Evolutionary conservation across 306 rosid genomes (phyloP), one percentile per base, ranked within the genome.

Genomic region (Lathyrus aphaca): DNA sequence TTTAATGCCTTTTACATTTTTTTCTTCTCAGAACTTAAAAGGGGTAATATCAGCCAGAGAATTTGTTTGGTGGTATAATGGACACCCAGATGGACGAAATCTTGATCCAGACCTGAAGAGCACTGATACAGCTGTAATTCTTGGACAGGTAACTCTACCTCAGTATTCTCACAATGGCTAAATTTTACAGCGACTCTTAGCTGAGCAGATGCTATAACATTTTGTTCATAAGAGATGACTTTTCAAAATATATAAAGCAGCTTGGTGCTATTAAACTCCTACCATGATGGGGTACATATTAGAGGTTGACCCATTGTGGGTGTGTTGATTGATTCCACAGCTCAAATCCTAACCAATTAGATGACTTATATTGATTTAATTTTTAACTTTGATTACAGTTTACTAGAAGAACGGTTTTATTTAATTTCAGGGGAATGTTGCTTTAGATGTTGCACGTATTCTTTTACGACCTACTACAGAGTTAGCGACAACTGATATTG

Each of bases 41-140:
- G 99, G 96, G 61, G 66, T 91, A 71, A 79, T 82, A 57, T 86
- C 97, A 12, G 99, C 99, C 62, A 85, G 99, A 81, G 96, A 90
- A 79, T 91, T 90, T 88, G 99, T 94, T 73, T 88, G 96, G 96
- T 91, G 97, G 99, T 90, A 94, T 79, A 94, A 94, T 79, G 99
- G 97, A 77, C 97, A 94, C 42, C 99, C 95, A 65, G 90, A 94
- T 85, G 83, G 84, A n/a, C 80, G 50, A 74, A 77, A 77, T 82
- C 92, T 94, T 56, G 83, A 87, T 74, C 95, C 86, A 14, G 84
- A 88, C 75, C 75, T 94, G 68, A 88, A 89, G 75, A 82, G 84
- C 77, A 80, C 85, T 5, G 96, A 87, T 77, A 84, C 96, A 30
- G 96, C 92, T 84, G 92, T 94, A 64, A 83, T 90, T 81, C 95